Evolutionary conservation across 2,329 filamentous ascomycete genomes (phyloP), one percentile per base, ranked within the genome.

Genomic region (Helminthosporium solani): DNA sequence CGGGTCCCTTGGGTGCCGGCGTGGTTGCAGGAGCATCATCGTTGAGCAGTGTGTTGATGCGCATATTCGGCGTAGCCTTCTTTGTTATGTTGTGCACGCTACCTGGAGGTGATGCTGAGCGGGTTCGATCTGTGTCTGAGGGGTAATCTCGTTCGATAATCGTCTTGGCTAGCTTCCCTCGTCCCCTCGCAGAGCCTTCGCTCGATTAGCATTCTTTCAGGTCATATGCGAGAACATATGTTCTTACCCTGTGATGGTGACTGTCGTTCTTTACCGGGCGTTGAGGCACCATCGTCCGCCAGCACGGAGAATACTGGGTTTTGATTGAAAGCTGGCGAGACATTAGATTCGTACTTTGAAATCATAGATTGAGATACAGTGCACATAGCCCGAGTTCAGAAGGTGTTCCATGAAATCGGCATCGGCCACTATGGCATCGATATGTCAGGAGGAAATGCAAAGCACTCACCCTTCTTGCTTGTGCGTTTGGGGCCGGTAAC

Each of bases 401-500:
- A 25, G 9, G 9, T 25, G 23, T 25, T 5, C n/a, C 6, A 9
- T 5, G 9, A 25, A 5, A 25, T 25, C 23, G 23, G 9, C 6
- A 25, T 25, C 6, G 6, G 5, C 23, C 6, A 25, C 23, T 25
- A 9, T 25, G 23, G 23, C 9, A 25, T 15, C 2, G 25, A 37
- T n/a, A 23, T 19, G 33, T 2, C 9, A 38, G 30, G 7, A 19
- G n/a, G n/a, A 16, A 44, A 41, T 20, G 35, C 19, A 40, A 28
- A 40, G 2, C 7, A 64, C 59, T 67, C 43, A 61, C 73, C 73
- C 51, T 76, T 76, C 57, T 76, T 78, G 46, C 72, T 69, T 1
- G 73, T 74, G 8, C 75, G 69, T 62, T 78, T 78, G 2, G 76
- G 72, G 6, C 75, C 75, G 7, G 75, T 77, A 56, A 78, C 83